Percentiles rank a stretch among this genome's conserved stretches.
Evolutionary conservation across 2,329 filamentous ascomycete species (phyloP).

Genomic region (Pseudogymnoascus sp.): DNA sequence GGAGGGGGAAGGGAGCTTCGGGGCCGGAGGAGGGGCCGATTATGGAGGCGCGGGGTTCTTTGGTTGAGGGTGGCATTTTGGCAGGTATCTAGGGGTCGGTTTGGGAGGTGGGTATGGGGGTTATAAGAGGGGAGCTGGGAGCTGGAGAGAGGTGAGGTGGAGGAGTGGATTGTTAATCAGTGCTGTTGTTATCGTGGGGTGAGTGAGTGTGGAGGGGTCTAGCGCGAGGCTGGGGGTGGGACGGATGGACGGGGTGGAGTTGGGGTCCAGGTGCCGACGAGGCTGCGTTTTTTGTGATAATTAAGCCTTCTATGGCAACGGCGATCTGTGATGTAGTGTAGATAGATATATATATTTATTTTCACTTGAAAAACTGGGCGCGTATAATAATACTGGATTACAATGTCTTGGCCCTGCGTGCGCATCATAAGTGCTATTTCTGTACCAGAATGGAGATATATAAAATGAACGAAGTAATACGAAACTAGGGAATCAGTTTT

Average conservation of each 20-base stretch:
- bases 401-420: too few species aligned
- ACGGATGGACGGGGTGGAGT: not conserved
- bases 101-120: not conserved
- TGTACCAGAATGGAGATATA: too few species aligned
- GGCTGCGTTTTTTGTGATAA: not conserved
- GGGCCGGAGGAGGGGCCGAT: constrained; percentile 71
- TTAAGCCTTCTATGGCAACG: not conserved
- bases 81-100: not conserved
- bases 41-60: constrained; percentile 54
- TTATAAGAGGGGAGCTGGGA: not conserved
- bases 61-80: constrained; percentile 17
- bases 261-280: not conserved
- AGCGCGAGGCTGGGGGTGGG: not conserved
- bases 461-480: too few species aligned
- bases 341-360: not conserved
- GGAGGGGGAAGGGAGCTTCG: constrained; percentile 71
- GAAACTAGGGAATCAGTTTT: too few species aligned
- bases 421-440: too few species aligned
- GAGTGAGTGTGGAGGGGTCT: not conserved
- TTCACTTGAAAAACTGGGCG: too few species aligned
- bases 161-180: not conserved
- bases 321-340: not conserved
- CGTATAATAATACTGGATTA: too few species aligned
- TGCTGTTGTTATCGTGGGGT: not conserved
- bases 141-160: not conserved